Evolutionary conservation across 164 flowering plant species (phyloP).

Genomic region (Tetrastigma voinierianum): DNA sequence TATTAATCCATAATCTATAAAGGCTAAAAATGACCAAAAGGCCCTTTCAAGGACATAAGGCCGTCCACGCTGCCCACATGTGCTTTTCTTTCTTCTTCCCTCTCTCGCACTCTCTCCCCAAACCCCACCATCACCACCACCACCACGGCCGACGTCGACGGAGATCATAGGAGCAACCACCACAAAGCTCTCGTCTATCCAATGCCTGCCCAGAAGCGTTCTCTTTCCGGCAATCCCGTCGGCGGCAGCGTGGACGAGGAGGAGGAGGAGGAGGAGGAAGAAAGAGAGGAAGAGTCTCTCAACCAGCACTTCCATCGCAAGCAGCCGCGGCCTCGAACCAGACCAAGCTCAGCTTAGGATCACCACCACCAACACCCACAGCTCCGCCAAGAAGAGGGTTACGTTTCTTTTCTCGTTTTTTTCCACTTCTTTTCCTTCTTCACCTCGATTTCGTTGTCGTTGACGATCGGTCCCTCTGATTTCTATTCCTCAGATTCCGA

Average conservation of each 20-base stretch:
- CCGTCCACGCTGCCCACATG: constrained; percentile 14
- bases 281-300: constrained; percentile 6
- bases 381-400: constrained; percentile 11
- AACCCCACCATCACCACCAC: no score
- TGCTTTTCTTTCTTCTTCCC: not conserved
- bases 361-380: no score
- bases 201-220: constrained; percentile 41
- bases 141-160: no score
- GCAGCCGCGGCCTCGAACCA: no score
- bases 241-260: not conserved
- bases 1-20: no score
- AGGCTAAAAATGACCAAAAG: not conserved
- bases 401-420: not conserved
- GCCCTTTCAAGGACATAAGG: not conserved
- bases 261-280: not conserved
- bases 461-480: not conserved
- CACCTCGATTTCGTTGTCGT: not conserved
- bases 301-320: no score
- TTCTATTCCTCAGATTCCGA: constrained; percentile 34
- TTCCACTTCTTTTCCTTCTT: no score
- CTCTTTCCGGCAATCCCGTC: constrained; percentile 17
- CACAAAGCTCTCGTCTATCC: not conserved
- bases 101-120: no score
- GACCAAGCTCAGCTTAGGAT: no score
- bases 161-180: no score